Evolutionary conservation across 371 early-diverging fungal species (phyloP), one percentile per base, ranked within the genome.

Genomic region (Rhizopus arrhizus): DNA sequence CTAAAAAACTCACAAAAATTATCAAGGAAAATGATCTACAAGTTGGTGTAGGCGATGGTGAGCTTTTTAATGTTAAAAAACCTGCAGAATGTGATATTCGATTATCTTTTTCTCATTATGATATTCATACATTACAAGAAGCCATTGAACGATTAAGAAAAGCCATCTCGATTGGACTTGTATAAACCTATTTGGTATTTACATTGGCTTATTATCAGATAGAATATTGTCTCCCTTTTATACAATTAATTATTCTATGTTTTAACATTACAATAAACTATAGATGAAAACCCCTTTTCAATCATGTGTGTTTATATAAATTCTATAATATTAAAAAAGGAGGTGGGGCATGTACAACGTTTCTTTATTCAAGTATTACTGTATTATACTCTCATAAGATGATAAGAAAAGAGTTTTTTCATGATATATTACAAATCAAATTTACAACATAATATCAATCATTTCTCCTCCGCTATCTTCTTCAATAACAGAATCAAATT

Each of bases 391-490:
- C 22, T 2, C 22, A 22, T 2, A 22, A 2, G 22, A 22, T 22
- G 22, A 22, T 40, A 40, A 40, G 12, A 40, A 40, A 36, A 36
- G 11, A 6, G 11, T 36, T 9, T 36, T 36, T 36, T 1, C 22
- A 22, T 22, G 22, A 36, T 36, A 36, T 36, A 36, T 36, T 36
- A 43, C 43, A 43, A 43, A 15, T n/a, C 11, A 16, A 33, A 16
- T 36, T 60, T 71, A 71, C 31, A 67, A 16, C 64, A 74, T 69
- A 40, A 74, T 71, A 43, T 74, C 74, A 58, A 74, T 74, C 32
- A 70, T 40, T 58, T 70, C 43, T 22, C 22, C 69, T 29, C 63
- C 65, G 31, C 70, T 68, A 35, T 66, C 66, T 5, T 61, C 64
- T 42, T 53, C 57, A 36, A 60, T 55, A 13, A 13, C 36, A n/a